phyloP scores from a whole-genome alignment of 345 rosid genomes.

The Boechera retrofracta region DNA sequence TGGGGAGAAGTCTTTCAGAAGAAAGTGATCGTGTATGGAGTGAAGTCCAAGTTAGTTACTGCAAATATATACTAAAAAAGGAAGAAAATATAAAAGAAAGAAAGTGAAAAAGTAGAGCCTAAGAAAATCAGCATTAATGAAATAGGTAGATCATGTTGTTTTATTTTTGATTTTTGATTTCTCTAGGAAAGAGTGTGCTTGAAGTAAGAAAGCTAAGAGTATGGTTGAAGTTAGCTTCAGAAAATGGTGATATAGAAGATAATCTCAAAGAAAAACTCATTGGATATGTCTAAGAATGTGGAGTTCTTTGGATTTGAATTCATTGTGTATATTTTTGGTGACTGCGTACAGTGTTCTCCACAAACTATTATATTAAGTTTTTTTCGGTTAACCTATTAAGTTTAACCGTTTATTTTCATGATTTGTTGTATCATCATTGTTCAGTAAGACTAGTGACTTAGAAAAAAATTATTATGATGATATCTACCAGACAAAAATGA shows the following conservation, averaged over 20 bases:
- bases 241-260: slow-evolving; percentile 27
- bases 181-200: slow-evolving; percentile 35
- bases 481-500: slow-evolving; percentile 40
- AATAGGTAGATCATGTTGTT: slow-evolving; percentile 27
- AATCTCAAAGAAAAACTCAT: slow-evolving; percentile 31
- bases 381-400: background rate
- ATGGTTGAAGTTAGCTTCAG: slow-evolving; percentile 40
- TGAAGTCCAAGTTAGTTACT: slow-evolving; percentile 46
- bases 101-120: slow-evolving; percentile 42
- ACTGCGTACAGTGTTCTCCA: slow-evolving; percentile 5
- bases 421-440: slow-evolving; percentile 37
- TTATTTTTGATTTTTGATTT: background rate
- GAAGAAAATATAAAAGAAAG: slow-evolving; percentile 8
- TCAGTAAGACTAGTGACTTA: slow-evolving; percentile 39
- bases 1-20: slow-evolving; percentile 41
- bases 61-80: slow-evolving; percentile 34
- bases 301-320: slow-evolving; percentile 27
- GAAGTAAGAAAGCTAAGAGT: slow-evolving; percentile 47
- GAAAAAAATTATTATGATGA: slow-evolving; percentile 39
- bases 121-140: slow-evolving; percentile 41
- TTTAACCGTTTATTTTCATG: slow-evolving; percentile 11
- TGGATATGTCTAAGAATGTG: slow-evolving; percentile 22
- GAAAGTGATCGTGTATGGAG: slow-evolving; percentile 48
- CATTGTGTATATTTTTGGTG: slow-evolving; percentile 34
- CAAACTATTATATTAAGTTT: slow-evolving; percentile 2